Evolutionary conservation across 441 rosid species (phyloP), one percentile per base, ranked within the genome.

Genomic region (Brassica balearica): DNA sequence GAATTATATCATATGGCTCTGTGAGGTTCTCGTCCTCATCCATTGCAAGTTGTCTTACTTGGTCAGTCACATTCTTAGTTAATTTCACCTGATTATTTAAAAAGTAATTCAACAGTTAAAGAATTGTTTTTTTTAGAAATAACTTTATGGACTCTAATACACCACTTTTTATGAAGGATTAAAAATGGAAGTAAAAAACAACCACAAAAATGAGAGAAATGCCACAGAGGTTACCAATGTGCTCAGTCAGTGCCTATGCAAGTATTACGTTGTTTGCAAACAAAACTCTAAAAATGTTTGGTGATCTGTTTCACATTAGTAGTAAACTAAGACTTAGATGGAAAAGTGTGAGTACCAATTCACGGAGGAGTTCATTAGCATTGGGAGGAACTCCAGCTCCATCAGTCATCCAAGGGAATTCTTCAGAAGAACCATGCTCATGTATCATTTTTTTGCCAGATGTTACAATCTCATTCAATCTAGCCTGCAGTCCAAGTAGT

Each of bases 321-420:
- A 23, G 27, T 23, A 23, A 23, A 43, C 76, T 38, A 60, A 79
- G 61, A 8, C 20, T 43, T 43, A 23, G 4, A 79, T 43, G 38
- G 32, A 59, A 71, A 67, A 53, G 46, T 67, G 23, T 5, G 68
- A 53, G 80, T 87, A 95, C 99, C 98, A 97, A 68, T 84, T 85
- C 86, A 14, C 86, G 93, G 74, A 97, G 88, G 86, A 92, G 97
- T 83, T 93, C 87, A 71, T 85, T 86, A 68, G 97, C 99, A 84
- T 90, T 90, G 67, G 90, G 74, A 77, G 99, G 99, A 72, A 97
- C 87, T 77, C 99, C 99, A 86, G 89, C 96, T 80, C 99, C 99
- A 86, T 97, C 99, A 66, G 85, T 81, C 99, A 93, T 95, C 99
- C 99, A 97, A 59, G 96, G 97, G 79, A 74, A 90, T 66, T 91